phyloP scores from a whole-genome alignment of 208 protist species.

The Wallacemonas collosoma region DNA sequence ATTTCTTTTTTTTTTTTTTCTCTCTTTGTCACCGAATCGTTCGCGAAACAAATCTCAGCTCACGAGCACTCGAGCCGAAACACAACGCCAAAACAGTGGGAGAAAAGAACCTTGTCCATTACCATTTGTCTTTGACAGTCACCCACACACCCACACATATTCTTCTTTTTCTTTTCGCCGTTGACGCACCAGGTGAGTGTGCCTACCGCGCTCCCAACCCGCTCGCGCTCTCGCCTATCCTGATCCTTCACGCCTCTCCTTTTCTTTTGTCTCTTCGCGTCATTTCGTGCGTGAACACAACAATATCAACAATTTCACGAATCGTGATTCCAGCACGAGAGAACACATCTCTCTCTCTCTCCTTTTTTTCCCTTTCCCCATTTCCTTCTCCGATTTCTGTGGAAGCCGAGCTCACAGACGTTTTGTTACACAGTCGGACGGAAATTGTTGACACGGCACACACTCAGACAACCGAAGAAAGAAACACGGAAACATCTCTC shows the following conservation, averaged over 20 bases:
- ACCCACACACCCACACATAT: too few species aligned
- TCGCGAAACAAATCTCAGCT: neutral
- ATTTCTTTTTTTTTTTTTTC: neutral
- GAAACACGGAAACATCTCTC: neutral
- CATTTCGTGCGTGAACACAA: neutral
- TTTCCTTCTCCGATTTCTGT: neutral
- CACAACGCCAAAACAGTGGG: too few species aligned
- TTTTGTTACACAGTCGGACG: neutral
- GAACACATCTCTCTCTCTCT: neutral
- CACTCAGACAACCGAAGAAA: constrained; percentile 1
- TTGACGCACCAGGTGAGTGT: too few species aligned
- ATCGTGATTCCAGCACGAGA: too few species aligned
- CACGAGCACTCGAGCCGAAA: neutral
- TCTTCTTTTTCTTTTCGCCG: too few species aligned
- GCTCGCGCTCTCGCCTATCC: too few species aligned
- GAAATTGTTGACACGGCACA: neutral
- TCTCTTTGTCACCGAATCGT: neutral
- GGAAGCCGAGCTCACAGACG: too few species aligned
- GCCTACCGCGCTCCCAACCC: too few species aligned
- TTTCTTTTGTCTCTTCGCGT: neutral
- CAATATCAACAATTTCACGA: neutral
- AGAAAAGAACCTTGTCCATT: too few species aligned
- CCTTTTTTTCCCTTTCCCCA: neutral
- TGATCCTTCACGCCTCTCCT: neutral
- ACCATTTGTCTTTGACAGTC: too few species aligned